A percentile compares a stretch with the other conserved stretches of the same genome.
Conservation (phyloP, 140 eudicot genomes). For the Flaveria floridana region DNA sequence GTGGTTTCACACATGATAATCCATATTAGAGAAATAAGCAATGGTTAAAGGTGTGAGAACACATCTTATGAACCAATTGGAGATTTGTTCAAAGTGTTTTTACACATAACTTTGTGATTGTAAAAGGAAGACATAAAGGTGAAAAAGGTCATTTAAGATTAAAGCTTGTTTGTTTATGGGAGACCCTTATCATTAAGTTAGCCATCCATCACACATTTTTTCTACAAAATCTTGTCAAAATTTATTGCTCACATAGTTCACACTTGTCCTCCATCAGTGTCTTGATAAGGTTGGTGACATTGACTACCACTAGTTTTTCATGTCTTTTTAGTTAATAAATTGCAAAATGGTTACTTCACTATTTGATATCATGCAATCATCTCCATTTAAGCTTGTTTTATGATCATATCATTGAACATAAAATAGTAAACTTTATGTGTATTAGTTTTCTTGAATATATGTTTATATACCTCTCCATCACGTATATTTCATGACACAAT, state of each 20-base stretch:
- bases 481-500: background rate
- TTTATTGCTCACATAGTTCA: slow-evolving; percentile 32
- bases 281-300: slow-evolving; percentile 41
- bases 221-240: slow-evolving; percentile 31
- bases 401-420: background rate
- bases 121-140: slow-evolving; percentile 40
- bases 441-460: too few relatives aligned
- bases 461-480: background rate
- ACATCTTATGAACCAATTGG: slow-evolving; percentile 35
- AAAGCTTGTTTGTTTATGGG: slow-evolving; percentile 34
- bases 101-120: slow-evolving; percentile 26
- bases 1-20: slow-evolving; percentile 29
- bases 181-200: slow-evolving; percentile 39
- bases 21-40: slow-evolving; percentile 28
- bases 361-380: background rate
- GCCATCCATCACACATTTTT: slow-evolving; percentile 26
- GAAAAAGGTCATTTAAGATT: slow-evolving; percentile 36
- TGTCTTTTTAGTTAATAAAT: slow-evolving; percentile 7
- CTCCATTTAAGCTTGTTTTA: slow-evolving; percentile 10
- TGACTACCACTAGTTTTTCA: slow-evolving; percentile 33
- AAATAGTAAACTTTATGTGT: background rate
- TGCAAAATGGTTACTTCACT: background rate
- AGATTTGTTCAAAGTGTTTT: slow-evolving; percentile 32
- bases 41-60: slow-evolving; percentile 42
- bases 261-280: slow-evolving; percentile 31